These are phyloP conservation scores for Clarireedia hainanense DNA, from an alignment of 2,329 filamentous ascomycete genomes.

Conservation along the genomic window DNA sequence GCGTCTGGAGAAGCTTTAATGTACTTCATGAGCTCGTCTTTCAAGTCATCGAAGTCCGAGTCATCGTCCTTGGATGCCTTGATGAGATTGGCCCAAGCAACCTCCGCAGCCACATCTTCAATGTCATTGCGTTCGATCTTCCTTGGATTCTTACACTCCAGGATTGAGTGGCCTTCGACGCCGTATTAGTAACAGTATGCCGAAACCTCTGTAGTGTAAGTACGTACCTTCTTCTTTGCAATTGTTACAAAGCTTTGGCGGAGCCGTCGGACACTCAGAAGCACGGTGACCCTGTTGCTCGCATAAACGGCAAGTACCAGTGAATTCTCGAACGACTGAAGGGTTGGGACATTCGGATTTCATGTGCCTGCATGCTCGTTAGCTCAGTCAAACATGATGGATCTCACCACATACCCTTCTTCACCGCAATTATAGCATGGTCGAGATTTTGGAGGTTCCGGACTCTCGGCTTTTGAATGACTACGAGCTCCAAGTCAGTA, in stretches of 20 bases:
- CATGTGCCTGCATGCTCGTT: constrained; percentile 41
- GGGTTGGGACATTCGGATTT: constrained; percentile 55
- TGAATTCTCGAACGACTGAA: constrained; percentile 37
- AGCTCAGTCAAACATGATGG: constrained; percentile 6
- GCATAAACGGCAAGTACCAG: constrained; percentile 53
- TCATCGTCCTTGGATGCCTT: constrained; percentile 38
- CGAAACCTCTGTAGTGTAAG: too few species aligned
- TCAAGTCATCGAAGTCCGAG: constrained; percentile 55
- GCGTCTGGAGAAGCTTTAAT: constrained; percentile 50
- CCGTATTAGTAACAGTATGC: neutral
- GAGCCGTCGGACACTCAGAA: constrained; percentile 55
- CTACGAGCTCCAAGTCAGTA: too few species aligned
- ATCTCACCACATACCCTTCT: constrained; percentile 45
- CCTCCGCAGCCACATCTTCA: constrained; percentile 42
- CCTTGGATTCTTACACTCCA: constrained; percentile 51
- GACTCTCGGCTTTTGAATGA: constrained; percentile 11
- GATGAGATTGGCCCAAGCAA: constrained; percentile 50
- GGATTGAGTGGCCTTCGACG: constrained; percentile 43
- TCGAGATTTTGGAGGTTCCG: constrained; percentile 19
- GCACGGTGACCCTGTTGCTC: constrained; percentile 45
- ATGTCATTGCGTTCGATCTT: constrained; percentile 47
- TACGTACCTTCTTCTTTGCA: constrained; percentile 51
- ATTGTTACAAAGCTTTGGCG: constrained; percentile 49
- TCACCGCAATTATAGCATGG: constrained; percentile 48
- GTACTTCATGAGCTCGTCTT: constrained; percentile 51